Evolutionary conservation across 2,329 filamentous ascomycete genomes (phyloP).

Genomic region (Ambrosiella cleistominuta): DNA sequence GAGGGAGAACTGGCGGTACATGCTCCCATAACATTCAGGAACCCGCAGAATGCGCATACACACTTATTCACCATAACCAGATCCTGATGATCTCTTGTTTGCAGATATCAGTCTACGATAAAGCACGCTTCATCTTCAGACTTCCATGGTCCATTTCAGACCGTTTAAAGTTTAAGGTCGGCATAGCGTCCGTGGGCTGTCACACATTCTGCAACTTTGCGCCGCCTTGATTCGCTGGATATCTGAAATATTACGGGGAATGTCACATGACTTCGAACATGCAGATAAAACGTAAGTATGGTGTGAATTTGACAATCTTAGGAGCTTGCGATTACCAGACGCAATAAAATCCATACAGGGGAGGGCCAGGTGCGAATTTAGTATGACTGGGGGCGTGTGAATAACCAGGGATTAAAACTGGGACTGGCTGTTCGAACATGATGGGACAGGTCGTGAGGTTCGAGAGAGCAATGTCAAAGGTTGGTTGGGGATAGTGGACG

Average conservation of each 20-base stretch:
- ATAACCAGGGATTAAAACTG: not conserved
- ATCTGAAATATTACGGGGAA: not conserved
- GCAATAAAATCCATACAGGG: not conserved
- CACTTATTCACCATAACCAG: not conserved
- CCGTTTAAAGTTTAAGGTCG: not conserved
- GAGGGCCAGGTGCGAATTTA: not conserved
- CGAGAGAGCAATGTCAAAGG: not conserved
- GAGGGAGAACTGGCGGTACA: not conserved
- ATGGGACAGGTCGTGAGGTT: not conserved
- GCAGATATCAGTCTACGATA: not conserved
- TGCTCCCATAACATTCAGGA: not conserved
- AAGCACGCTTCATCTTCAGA: not conserved
- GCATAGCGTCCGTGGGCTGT: not conserved
- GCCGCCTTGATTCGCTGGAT: not conserved
- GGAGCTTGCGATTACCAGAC: not conserved
- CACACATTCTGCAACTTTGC: not conserved
- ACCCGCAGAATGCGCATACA: not conserved
- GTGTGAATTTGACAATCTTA: not conserved
- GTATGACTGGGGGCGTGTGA: not conserved
- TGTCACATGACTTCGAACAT: not conserved
- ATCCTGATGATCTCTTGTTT: too few relatives aligned
- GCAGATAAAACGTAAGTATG: not conserved
- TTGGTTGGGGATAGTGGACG: not conserved
- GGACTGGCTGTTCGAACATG: not conserved
- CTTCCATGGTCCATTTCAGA: not conserved